Conservation (phyloP, 345 rosid genomes). For the Triadica sebifera region DNA sequence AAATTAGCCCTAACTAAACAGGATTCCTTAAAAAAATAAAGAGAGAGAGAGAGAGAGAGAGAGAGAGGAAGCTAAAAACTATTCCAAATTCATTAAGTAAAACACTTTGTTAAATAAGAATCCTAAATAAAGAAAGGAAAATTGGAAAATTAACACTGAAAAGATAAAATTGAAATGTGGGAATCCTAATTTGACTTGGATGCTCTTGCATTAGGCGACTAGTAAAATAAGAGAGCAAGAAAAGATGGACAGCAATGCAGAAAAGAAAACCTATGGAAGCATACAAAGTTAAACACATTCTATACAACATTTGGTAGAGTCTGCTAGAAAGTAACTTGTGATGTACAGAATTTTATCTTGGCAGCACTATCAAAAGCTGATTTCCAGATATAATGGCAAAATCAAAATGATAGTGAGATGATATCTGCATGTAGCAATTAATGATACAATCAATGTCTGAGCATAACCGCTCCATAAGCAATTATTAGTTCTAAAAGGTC, state of each 20-base stretch:
- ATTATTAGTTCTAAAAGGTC: neutral
- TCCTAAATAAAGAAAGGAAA: too few relatives aligned
- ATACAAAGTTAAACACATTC: neutral
- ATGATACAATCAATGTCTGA: too few relatives aligned
- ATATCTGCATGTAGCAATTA: too few relatives aligned
- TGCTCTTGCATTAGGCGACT: neutral
- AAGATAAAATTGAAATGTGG: too few relatives aligned
- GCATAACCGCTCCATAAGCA: neutral
- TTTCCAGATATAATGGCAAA: neutral
- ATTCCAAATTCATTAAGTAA: too few relatives aligned
- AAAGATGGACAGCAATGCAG: neutral
- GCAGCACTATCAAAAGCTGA: neutral
- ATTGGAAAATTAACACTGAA: too few relatives aligned
- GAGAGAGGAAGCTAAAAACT: too few relatives aligned
- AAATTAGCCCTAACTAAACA: too few relatives aligned
- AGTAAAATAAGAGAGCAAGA: neutral
- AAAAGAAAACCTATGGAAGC: neutral
- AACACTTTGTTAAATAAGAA: too few relatives aligned
- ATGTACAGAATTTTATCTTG: neutral
- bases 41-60: too few relatives aligned
- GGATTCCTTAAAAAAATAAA: too few relatives aligned
- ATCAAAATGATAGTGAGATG: conserved; percentile 1
- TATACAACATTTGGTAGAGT: neutral
- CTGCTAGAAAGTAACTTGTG: neutral
- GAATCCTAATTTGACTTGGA: too few relatives aligned